Evolutionary conservation across 306 rosid genomes (phyloP).

Genomic region (Trifolium repens): DNA sequence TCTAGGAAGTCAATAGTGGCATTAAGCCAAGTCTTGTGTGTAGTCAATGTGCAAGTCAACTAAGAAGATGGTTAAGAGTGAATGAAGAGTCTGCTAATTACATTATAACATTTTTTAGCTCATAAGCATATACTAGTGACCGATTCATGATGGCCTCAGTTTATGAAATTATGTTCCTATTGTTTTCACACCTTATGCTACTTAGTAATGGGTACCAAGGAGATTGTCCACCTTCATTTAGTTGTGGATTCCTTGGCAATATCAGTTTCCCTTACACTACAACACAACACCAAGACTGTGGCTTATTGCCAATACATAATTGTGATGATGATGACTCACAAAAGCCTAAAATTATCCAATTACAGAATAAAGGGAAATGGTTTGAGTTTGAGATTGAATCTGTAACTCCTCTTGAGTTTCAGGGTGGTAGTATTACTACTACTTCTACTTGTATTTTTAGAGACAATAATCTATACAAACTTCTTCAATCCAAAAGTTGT

Average conservation of each 20-base stretch:
- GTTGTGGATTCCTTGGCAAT: conserved; percentile 44
- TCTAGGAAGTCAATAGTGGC: too few relatives aligned
- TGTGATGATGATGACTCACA: background rate
- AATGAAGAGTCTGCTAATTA: too few relatives aligned
- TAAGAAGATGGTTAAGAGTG: too few relatives aligned
- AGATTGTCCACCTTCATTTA: conserved; percentile 39
- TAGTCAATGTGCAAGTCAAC: too few relatives aligned
- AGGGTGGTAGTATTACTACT: background rate
- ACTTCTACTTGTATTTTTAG: background rate
- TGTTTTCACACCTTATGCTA: conserved; percentile 23
- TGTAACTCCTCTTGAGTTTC: background rate
- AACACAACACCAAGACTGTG: conserved; percentile 32
- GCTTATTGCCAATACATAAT: conserved; percentile 29
- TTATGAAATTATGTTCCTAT: conserved; percentile 1
- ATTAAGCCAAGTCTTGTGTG: too few relatives aligned
- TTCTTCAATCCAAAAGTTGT: conserved; percentile 34
- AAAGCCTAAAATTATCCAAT: background rate
- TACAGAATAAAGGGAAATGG: conserved; percentile 18
- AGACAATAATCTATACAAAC: background rate
- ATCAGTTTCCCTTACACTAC: conserved; percentile 44
- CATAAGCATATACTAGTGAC: too few relatives aligned
- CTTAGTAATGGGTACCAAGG: background rate
- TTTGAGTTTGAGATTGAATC: background rate
- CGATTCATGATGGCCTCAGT: background rate
- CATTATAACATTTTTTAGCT: too few relatives aligned